Percentiles rank a stretch among this genome's conserved stretches.
phyloP scores from a whole-genome alignment of 495 filamentous ascomycete genomes.

The Trichoderma virens region DNA sequence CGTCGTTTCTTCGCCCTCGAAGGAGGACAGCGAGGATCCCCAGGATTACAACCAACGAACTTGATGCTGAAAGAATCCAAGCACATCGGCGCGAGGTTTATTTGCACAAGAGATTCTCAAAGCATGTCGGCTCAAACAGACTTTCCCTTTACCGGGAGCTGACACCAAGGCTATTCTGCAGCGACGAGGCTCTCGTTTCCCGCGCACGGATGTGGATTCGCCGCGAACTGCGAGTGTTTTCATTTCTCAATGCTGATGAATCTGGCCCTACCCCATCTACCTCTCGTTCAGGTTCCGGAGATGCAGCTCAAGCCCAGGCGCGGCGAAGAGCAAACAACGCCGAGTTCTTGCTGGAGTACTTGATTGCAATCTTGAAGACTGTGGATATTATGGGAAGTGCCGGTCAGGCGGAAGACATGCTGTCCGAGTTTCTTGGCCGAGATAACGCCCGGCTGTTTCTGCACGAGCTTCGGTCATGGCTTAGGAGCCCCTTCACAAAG shows the following conservation, averaged over 20 bases:
- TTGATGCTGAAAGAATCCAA: constrained; percentile 14
- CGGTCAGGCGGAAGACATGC: constrained; percentile 79
- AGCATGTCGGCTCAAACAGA: constrained; percentile 79
- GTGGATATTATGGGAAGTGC: constrained; percentile 81
- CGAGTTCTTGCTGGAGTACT: constrained; percentile 85
- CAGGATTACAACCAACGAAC: background rate
- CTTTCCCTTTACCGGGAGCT: constrained; percentile 68
- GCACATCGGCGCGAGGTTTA: constrained; percentile 66
- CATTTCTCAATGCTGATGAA: constrained; percentile 44
- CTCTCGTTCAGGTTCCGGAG: background rate
- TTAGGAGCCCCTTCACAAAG: constrained; percentile 65
- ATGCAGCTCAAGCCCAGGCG: constrained; percentile 25
- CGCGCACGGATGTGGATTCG: constrained; percentile 84
- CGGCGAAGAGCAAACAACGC: constrained; percentile 60
- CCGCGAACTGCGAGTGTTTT: constrained; percentile 81
- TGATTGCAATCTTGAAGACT: constrained; percentile 80
- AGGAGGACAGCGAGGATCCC: background rate
- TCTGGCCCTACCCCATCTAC: constrained; percentile 18
- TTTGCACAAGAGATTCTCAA: constrained; percentile 64
- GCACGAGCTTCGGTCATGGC: constrained; percentile 74
- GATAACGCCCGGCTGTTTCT: constrained; percentile 73
- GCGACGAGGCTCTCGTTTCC: constrained; percentile 60
- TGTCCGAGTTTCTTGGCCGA: constrained; percentile 78
- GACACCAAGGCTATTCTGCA: constrained; percentile 56
- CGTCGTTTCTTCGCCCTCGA: constrained; percentile 1